These are phyloP conservation scores for Phytophthora colocasiae DNA, from an alignment of 352 stramenopile species.

Conservation along the genomic window DNA sequence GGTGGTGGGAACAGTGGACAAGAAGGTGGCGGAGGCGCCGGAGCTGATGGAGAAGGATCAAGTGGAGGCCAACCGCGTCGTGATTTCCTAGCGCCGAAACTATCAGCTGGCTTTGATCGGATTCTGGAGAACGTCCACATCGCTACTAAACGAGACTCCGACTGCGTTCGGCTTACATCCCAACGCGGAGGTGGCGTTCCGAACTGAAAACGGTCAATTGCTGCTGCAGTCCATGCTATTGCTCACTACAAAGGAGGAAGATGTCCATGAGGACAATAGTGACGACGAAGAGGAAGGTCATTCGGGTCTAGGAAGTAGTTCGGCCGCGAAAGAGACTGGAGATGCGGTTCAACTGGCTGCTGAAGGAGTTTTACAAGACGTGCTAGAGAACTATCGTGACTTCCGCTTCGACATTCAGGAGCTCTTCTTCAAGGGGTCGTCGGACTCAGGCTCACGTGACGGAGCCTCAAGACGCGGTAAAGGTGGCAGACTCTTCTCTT, in stretches of 20 bases:
- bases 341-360: slow-evolving; percentile 83
- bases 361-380: slow-evolving; percentile 90
- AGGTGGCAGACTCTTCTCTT: slow-evolving; percentile 47
- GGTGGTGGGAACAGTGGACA: slow-evolving; percentile 25
- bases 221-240: slow-evolving; percentile 85
- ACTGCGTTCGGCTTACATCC: slow-evolving; percentile 92
- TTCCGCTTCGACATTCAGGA: slow-evolving; percentile 87
- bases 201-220: slow-evolving; percentile 82
- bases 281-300: slow-evolving; percentile 42
- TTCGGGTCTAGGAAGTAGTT: slow-evolving; percentile 16
- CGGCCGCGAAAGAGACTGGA: slow-evolving; percentile 43
- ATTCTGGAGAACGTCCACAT: slow-evolving; percentile 92
- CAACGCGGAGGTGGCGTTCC: slow-evolving; percentile 94
- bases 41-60: slow-evolving; percentile 27
- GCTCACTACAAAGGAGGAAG: slow-evolving; percentile 61
- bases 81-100: slow-evolving; percentile 79
- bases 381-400: slow-evolving; percentile 91
- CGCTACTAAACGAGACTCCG: slow-evolving; percentile 85
- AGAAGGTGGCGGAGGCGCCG: slow-evolving; percentile 35
- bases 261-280: slow-evolving; percentile 34
- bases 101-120: slow-evolving; percentile 72
- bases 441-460: slow-evolving; percentile 36
- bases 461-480: slow-evolving; percentile 28
- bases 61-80: slow-evolving; percentile 44
- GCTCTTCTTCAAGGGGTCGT: slow-evolving; percentile 69